Evolutionary conservation across 352 stramenopile genomes (phyloP).

Genomic region (Halophytophthora polymorphica): DNA sequence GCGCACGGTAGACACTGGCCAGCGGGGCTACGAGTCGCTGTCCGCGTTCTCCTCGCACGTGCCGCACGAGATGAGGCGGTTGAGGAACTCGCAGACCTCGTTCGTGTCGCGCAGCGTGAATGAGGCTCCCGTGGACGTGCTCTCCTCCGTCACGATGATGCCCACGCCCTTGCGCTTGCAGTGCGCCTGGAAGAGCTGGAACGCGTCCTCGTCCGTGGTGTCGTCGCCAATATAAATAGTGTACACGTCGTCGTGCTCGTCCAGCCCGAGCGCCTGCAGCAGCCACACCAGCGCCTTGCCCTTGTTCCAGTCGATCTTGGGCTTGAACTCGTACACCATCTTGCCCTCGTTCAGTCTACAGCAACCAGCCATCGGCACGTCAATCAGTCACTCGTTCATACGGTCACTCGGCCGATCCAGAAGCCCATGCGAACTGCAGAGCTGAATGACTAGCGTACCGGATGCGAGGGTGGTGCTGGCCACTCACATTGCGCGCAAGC

Average conservation of each 20-base stretch:
- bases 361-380: neutral
- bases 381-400: conserved; percentile 2
- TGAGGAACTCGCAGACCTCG: conserved; percentile 73
- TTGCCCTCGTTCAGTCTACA: conserved; percentile 77
- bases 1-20: conserved; percentile 9
- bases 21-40: conserved; percentile 14
- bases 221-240: conserved; percentile 93
- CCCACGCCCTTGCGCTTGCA: conserved; percentile 64
- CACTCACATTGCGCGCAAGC: conserved; percentile 38
- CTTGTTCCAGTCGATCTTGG: conserved; percentile 92
- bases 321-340: conserved; percentile 90
- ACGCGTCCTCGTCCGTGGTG: conserved; percentile 88
- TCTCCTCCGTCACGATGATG: conserved; percentile 82
- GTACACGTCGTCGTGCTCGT: conserved; percentile 75
- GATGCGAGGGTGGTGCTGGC: conserved; percentile 61
- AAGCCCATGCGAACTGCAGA: neutral
- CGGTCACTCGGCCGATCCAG: no score
- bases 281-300: conserved; percentile 88
- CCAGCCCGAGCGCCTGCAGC: conserved; percentile 66
- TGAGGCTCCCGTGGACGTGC: conserved; percentile 56
- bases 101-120: conserved; percentile 79
- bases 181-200: conserved; percentile 59
- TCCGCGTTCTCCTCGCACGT: conserved; percentile 18
- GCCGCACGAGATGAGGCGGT: conserved; percentile 50
- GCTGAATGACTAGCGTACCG: conserved; percentile 23